A percentile compares a stretch with the other conserved stretches of the same genome.
Conservation (phyloP, 768 basidiomycete species). For the Pleurotus ostreatus region DNA sequence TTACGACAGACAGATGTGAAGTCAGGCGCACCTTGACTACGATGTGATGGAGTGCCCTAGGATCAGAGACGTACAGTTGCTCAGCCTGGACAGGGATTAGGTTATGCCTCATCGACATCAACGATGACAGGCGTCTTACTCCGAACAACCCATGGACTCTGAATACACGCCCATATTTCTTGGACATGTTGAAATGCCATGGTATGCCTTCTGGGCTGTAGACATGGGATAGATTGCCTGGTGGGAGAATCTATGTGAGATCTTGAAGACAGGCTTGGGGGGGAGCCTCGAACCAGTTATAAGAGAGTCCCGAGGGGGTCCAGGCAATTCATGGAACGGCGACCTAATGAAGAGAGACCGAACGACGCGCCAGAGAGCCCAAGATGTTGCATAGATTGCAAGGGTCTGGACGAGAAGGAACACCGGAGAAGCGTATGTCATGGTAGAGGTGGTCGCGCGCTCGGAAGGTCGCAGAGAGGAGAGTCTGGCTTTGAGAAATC, state of each 20-base stretch:
- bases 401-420: constrained; percentile 1
- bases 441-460: not conserved
- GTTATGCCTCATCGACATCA: no score
- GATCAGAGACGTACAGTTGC: constrained; percentile 6
- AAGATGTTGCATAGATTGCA: constrained; percentile 2
- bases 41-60: constrained; percentile 6
- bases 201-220: constrained; percentile 8
- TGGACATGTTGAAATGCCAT: constrained; percentile 7
- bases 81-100: not conserved
- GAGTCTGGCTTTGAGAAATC: not conserved
- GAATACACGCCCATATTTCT: constrained; percentile 7
- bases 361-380: constrained; percentile 3
- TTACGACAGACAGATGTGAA: not conserved
- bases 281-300: constrained; percentile 6
- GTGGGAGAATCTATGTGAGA: constrained; percentile 5
- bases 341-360: constrained; percentile 6
- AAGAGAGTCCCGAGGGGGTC: constrained; percentile 7
- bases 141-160: constrained; percentile 6
- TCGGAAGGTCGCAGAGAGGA: not conserved
- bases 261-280: not conserved
- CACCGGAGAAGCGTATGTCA: constrained; percentile 1
- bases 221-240: constrained; percentile 3
- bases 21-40: not conserved
- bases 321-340: constrained; percentile 8
- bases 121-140: not conserved